These are phyloP conservation scores for Hypoxylon rubiginosum DNA, from an alignment of 2,329 filamentous ascomycete species.

Conservation along the genomic window DNA sequence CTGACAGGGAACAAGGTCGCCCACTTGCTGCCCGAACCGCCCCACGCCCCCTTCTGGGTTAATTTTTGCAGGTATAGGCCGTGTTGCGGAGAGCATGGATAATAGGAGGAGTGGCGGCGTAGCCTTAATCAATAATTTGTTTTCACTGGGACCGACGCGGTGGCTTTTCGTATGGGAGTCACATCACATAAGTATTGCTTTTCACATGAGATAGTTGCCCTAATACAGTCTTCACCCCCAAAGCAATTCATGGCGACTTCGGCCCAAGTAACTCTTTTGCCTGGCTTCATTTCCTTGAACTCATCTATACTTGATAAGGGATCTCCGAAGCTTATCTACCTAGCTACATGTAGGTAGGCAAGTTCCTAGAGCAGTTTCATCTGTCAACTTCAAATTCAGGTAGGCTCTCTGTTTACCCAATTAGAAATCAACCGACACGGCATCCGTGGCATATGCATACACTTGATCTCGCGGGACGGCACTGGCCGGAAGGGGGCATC, in stretches of 20 bases:
- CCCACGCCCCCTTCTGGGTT: no score
- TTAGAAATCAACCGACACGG: no score
- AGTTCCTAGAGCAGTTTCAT: not conserved
- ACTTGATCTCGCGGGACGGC: no score
- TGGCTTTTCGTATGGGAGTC: not conserved
- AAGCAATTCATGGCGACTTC: not conserved
- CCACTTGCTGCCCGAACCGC: not conserved
- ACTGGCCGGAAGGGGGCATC: no score
- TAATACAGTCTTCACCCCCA: not conserved
- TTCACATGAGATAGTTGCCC: not conserved
- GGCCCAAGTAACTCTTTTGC: not conserved
- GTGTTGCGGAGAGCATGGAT: not conserved
- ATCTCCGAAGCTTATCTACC: not conserved
- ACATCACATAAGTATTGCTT: not conserved
- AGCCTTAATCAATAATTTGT: not conserved
- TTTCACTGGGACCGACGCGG: not conserved
- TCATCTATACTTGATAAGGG: not conserved
- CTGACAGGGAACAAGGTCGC: not conserved
- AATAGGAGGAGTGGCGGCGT: not conserved
- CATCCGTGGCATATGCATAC: no score
- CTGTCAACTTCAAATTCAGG: not conserved
- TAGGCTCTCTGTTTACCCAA: not conserved
- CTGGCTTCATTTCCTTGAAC: not conserved
- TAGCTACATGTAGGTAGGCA: no score
- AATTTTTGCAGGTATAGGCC: not conserved